These are phyloP conservation scores for Termitomyces sp. DNA, from an alignment of 768 basidiomycete species.

Conservation along the genomic window DNA sequence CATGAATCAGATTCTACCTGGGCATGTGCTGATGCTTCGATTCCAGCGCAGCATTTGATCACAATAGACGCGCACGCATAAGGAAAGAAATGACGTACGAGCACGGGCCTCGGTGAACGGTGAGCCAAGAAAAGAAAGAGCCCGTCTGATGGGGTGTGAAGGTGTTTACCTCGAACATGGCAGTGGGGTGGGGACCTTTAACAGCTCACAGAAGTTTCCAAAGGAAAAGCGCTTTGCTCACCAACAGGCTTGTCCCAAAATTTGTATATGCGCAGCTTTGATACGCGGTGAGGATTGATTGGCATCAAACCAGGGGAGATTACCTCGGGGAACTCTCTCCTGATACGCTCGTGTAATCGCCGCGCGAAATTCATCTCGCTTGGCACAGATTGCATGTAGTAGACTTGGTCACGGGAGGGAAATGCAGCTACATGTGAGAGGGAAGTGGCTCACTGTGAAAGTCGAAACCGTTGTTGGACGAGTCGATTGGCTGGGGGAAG, in stretches of 20 bases:
- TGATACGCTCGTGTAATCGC: slow-evolving; percentile 53
- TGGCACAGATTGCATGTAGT: slow-evolving; percentile 47
- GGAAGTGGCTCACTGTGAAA: slow-evolving; percentile 53
- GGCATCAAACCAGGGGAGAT: neutral
- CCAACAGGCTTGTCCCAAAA: slow-evolving; percentile 63
- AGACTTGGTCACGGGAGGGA: slow-evolving; percentile 35
- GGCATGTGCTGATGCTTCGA: slow-evolving; percentile 11
- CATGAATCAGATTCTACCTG: neutral
- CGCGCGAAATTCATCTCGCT: slow-evolving; percentile 42
- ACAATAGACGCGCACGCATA: too few relatives aligned
- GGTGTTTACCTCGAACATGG: slow-evolving; percentile 71
- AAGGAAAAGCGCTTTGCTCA: slow-evolving; percentile 15
- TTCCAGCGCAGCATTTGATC: too few relatives aligned
- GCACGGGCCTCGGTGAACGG: slow-evolving; percentile 63
- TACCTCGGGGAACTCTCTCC: slow-evolving; percentile 68
- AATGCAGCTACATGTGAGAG: too few relatives aligned
- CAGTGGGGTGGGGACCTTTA: slow-evolving; percentile 58
- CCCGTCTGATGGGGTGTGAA: slow-evolving; percentile 66
- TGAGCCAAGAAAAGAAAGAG: slow-evolving; percentile 62
- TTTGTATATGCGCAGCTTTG: slow-evolving; percentile 53
- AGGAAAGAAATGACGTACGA: slow-evolving; percentile 43
- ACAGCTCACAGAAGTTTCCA: neutral
- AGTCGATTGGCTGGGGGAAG: slow-evolving; percentile 50
- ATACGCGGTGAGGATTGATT: slow-evolving; percentile 1
- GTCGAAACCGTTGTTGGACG: slow-evolving; percentile 59